A percentile compares a stretch with the other conserved stretches of the same genome.
These are phyloP conservation scores for Lomentospora prolificans DNA, from an alignment of 2,329 filamentous ascomycete species.

Conservation along the genomic window DNA sequence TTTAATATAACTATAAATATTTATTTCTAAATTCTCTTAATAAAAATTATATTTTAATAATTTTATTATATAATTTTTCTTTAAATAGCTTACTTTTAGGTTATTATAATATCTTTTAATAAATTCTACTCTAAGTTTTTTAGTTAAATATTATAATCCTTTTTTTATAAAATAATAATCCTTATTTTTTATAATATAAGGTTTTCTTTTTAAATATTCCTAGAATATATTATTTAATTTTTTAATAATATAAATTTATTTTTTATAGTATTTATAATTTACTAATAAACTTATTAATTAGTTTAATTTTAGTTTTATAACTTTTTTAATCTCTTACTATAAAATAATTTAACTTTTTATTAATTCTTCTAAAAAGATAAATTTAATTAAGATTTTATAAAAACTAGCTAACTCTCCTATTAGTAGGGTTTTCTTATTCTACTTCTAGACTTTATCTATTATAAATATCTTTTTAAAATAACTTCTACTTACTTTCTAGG, in stretches of 20 bases:
- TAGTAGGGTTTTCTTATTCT: not conserved
- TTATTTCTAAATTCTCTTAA: not conserved
- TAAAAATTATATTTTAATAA: not conserved
- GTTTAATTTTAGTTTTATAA: not conserved
- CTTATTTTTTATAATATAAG: not conserved
- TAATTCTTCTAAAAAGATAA: not conserved
- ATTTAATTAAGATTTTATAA: not conserved
- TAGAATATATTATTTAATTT: not conserved
- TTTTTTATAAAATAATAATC: not conserved
- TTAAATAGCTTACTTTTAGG: not conserved
- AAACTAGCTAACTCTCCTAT: not conserved
- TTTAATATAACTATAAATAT: not conserved
- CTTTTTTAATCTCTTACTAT: not conserved
- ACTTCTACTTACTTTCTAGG: not conserved
- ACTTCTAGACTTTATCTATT: not conserved
- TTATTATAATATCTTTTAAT: not conserved
- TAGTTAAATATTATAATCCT: not conserved
- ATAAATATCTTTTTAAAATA: not conserved
- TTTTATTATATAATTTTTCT: not conserved
- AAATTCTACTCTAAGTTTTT: not conserved
- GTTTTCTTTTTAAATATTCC: not conserved
- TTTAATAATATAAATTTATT: not conserved
- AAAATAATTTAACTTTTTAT: not conserved
- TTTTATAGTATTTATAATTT: not conserved
- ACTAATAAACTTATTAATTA: not conserved